Evolutionary conservation across 2,329 filamentous ascomycete species (phyloP), one percentile per base, ranked within the genome.

Genomic region (Macroventuria anomochaeta): DNA sequence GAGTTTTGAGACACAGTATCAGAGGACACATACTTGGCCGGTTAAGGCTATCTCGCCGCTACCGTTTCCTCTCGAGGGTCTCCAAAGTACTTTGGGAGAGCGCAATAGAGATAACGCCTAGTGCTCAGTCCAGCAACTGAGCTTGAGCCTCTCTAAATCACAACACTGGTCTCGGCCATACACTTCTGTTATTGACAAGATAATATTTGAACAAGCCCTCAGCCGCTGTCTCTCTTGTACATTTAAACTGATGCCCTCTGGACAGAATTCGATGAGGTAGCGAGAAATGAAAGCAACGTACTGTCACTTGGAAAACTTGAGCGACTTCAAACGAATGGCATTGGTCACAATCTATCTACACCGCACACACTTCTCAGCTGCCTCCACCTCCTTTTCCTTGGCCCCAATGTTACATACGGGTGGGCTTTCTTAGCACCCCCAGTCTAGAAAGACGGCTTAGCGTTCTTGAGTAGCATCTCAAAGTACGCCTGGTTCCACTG

Each of bases 401-500:
- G 28, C 28, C 28, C 28, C 28, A 13, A 7, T 10, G 25, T 50
- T 64, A 64, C 58, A 33, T 60, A 59, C 60, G 56, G 43, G 10
- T 6, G 12, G 10, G n/a, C n/a, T n/a, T n/a, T n/a, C n/a, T n/a
- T n/a, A n/a, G n/a, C n/a, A n/a, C n/a, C 31, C 12, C 3, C 18
- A 43, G 18, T 46, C 63, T 70, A 74, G 29, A 75, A 68, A 59
- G 70, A 46, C 0, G 76, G 69, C 56, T 73, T 71, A 31, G 70
- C 75, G 55, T 78, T 76, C 68, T 67, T 67, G 7, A 75, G 49
- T 34, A 75, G 49, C 58, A 57, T 63, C 63, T 74, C 60, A 46
- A 76, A 74, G 69, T 79, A 76, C 7, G 75, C 78, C 72, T 82
- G 75, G 72, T 88, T 87, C 87, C 87, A 91, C 13, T 79, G 74